Percentiles rank a stretch among this genome's conserved stretches.
Conservation (phyloP, 192 early-diverging fungal genomes). For the Podila verticillata region DNA sequence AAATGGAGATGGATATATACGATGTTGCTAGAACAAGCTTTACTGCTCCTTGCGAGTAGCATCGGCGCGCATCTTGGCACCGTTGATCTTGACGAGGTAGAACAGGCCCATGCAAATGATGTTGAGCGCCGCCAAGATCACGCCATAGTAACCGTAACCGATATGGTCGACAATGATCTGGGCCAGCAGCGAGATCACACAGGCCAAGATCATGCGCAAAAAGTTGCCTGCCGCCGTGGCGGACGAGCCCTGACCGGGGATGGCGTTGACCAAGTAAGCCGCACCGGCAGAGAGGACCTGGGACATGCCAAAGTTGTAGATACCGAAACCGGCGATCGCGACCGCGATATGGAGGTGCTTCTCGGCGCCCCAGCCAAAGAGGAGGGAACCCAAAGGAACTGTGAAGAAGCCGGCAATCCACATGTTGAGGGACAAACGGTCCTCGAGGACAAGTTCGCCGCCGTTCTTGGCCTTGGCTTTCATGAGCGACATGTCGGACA, state of each 20-base stretch:
- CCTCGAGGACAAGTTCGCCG: slow-evolving; percentile 49
- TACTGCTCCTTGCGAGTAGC: slow-evolving; percentile 36
- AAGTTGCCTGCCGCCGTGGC: slow-evolving; percentile 57
- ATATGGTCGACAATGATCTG: slow-evolving; percentile 51
- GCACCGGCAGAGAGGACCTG: slow-evolving; percentile 52
- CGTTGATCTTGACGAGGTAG: slow-evolving; percentile 51
- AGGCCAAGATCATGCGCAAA: slow-evolving; percentile 53
- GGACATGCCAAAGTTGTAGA: slow-evolving; percentile 57
- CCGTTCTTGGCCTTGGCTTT: slow-evolving; percentile 36
- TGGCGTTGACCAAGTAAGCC: slow-evolving; percentile 57
- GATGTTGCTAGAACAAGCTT: not conserved
- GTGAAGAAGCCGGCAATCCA: slow-evolving; percentile 54
- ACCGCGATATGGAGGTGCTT: slow-evolving; percentile 46
- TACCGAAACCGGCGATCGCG: slow-evolving; percentile 55
- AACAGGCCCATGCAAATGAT: slow-evolving; percentile 43
- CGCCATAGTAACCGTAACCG: slow-evolving; percentile 51
- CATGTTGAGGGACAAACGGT: slow-evolving; percentile 53
- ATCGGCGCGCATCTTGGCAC: slow-evolving; percentile 42
- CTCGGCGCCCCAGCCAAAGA: slow-evolving; percentile 59
- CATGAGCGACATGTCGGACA: slow-evolving; percentile 53
- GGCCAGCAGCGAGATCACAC: slow-evolving; percentile 49
- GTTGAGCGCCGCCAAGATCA: slow-evolving; percentile 54
- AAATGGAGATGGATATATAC: too few relatives aligned
- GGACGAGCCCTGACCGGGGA: slow-evolving; percentile 58
- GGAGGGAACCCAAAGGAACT: slow-evolving; percentile 53